Conservation (phyloP, 352 stramenopile species). For the Phytophthora lateralis region DNA sequence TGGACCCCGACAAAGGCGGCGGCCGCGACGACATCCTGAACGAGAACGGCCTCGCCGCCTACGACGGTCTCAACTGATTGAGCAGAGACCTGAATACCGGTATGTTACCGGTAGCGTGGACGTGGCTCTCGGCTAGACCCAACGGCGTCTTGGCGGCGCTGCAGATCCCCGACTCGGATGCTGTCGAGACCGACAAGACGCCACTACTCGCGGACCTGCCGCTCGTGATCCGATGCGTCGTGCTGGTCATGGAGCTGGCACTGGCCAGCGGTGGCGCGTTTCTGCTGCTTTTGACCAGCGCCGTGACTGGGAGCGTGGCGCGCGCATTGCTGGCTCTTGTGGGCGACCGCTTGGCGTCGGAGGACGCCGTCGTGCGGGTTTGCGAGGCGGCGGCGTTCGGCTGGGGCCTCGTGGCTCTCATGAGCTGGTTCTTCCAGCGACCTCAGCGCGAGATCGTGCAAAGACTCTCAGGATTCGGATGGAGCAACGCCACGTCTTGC, state of each 20-base stretch:
- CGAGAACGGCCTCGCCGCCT: constrained; percentile 90
- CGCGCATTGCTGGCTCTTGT: constrained; percentile 7
- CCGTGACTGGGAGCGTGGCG: constrained; percentile 20
- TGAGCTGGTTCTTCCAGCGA: constrained; percentile 43
- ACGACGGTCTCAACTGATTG: constrained; percentile 85
- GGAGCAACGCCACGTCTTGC: constrained; percentile 8
- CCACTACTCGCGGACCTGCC: constrained; percentile 18
- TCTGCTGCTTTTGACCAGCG: constrained; percentile 38
- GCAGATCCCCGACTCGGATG: constrained; percentile 16
- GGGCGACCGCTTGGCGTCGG: not conserved
- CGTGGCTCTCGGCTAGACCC: constrained; percentile 26
- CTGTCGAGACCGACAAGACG: not conserved
- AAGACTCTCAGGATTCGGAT: constrained; percentile 21
- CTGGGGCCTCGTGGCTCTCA: constrained; percentile 33
- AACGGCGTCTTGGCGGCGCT: constrained; percentile 44
- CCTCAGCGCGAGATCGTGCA: constrained; percentile 16
- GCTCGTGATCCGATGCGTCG: constrained; percentile 24
- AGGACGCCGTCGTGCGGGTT: constrained; percentile 7
- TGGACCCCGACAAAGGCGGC: constrained; percentile 87
- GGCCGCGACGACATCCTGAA: constrained; percentile 89
- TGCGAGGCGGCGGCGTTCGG: constrained; percentile 32
- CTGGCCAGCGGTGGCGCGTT: constrained; percentile 36
- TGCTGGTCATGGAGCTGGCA: constrained; percentile 52
- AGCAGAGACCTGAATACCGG: too few species aligned
- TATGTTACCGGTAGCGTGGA: constrained; percentile 13